Percentiles rank a stretch among this genome's conserved stretches.
Conservation (phyloP, 768 basidiomycete species). For the Austroboletus festivus region DNA sequence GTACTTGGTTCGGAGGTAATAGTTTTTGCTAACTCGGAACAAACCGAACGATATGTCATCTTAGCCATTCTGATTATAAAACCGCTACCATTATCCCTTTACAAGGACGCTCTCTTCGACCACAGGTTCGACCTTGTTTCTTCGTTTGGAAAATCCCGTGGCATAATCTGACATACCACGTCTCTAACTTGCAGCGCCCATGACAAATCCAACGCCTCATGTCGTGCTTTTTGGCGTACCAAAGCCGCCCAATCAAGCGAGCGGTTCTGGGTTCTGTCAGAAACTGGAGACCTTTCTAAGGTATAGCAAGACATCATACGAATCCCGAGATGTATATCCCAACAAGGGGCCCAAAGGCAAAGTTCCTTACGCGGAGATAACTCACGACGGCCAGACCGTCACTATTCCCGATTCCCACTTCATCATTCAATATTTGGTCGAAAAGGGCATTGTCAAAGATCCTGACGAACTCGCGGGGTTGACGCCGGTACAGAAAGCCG, state of each 20-base stretch:
- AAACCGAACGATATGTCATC: no score
- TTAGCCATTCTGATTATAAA: no score
- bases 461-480: conserved; percentile 26
- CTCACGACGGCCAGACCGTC: conserved; percentile 17
- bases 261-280: conserved; percentile 33
- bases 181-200: neutral
- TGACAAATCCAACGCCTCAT: conserved; percentile 16
- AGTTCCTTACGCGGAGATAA: conserved; percentile 32
- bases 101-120: no score
- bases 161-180: no score
- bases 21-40: no score
- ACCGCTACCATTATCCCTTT: no score
- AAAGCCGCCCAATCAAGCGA: conserved; percentile 21
- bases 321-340: conserved; percentile 23
- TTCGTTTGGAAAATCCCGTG: neutral
- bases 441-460: conserved; percentile 23
- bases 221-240: conserved; percentile 27
- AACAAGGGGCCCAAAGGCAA: conserved; percentile 32
- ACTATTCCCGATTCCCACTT: conserved; percentile 33
- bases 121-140: neutral
- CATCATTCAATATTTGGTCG: conserved; percentile 31
- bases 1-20: no score
- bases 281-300: conserved; percentile 33
- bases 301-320: conserved; percentile 26
- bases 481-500: conserved; percentile 27